A percentile compares a stretch with the other conserved stretches of the same genome.
These are phyloP conservation scores for Coemansia sp. DNA, from an alignment of 192 early-diverging fungal genomes.

Conservation along the genomic window DNA sequence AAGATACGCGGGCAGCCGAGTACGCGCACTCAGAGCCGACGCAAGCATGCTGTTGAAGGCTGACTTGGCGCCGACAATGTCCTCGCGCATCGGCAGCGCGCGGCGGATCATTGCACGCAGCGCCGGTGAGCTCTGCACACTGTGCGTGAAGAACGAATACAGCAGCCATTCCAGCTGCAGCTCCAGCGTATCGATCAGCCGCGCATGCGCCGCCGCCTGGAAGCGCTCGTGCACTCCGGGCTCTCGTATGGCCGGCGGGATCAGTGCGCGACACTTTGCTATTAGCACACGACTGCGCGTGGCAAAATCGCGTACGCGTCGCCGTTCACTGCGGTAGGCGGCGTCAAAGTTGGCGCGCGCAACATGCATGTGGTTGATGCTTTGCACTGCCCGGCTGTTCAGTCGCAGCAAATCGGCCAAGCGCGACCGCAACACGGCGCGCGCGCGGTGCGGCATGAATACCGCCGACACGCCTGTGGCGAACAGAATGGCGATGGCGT, in stretches of 20 bases:
- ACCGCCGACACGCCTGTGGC: conserved; percentile 31
- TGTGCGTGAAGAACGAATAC: conserved; percentile 44
- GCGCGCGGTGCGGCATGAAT: conserved; percentile 48
- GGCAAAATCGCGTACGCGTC: conserved; percentile 15
- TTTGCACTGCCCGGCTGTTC: conserved; percentile 30
- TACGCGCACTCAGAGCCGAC: conserved; percentile 14
- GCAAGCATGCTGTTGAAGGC: conserved; percentile 38
- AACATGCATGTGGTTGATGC: conserved; percentile 47
- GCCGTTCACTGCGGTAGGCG: conserved; percentile 21
- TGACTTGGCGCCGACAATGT: conserved; percentile 40
- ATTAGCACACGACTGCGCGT: conserved; percentile 28
- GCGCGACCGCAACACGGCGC: conserved; percentile 29
- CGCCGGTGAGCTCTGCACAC: neutral
- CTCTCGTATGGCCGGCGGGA: conserved; percentile 27
- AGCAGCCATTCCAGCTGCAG: conserved; percentile 48
- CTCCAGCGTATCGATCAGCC: conserved; percentile 38
- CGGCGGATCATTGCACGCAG: conserved; percentile 28
- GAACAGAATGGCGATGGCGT: conserved; percentile 37
- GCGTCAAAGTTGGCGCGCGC: conserved; percentile 34
- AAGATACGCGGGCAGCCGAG: conserved; percentile 35
- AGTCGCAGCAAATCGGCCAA: conserved; percentile 34
- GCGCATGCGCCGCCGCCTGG: conserved; percentile 23
- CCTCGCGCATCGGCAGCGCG: conserved; percentile 39
- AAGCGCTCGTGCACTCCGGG: conserved; percentile 47
- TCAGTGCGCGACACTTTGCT: conserved; percentile 27